These are phyloP conservation scores for Mycena metata DNA, from an alignment of 768 basidiomycete genomes.

Conservation along the genomic window DNA sequence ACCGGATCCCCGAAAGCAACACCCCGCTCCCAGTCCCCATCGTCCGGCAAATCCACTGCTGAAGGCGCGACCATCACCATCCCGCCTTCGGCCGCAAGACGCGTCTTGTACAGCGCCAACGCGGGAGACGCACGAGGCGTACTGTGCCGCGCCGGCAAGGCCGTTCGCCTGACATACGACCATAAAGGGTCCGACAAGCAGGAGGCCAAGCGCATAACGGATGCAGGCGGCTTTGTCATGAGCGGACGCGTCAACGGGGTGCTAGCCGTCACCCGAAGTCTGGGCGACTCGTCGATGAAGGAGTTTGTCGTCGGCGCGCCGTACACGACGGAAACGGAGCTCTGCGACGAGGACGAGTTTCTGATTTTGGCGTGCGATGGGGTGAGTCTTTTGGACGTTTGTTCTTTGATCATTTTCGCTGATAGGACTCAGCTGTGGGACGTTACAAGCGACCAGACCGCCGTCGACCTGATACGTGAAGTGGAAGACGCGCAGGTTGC, in stretches of 20 bases:
- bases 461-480: conserved; percentile 85
- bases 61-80: conserved; percentile 51
- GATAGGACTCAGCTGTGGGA: conserved; percentile 88
- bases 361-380: conserved; percentile 97
- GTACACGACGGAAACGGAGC: conserved; percentile 97
- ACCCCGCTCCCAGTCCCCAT: conserved; percentile 53
- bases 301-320: conserved; percentile 99
- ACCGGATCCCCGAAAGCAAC: conserved; percentile 32
- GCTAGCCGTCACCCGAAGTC: conserved; percentile 93
- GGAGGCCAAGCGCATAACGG: conserved; percentile 97
- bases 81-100: conserved; percentile 67
- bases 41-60: conserved; percentile 43
- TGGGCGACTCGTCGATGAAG: conserved; percentile 99
- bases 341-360: conserved; percentile 94
- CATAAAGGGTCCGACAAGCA: conserved; percentile 98
- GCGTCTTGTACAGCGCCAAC: conserved; percentile 95
- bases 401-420: conserved; percentile 24
- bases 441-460: conserved; percentile 90
- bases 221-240: conserved; percentile 99
- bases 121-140: conserved; percentile 97
- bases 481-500: conserved; percentile 87
- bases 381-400: conserved; percentile 63
- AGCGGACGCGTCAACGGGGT: conserved; percentile 99
- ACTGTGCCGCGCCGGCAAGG: conserved; percentile 90
- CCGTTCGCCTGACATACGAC: conserved; percentile 95